These are phyloP conservation scores for Podospora pseudocomata DNA, from an alignment of 495 filamentous ascomycete species.

Conservation along the genomic window DNA sequence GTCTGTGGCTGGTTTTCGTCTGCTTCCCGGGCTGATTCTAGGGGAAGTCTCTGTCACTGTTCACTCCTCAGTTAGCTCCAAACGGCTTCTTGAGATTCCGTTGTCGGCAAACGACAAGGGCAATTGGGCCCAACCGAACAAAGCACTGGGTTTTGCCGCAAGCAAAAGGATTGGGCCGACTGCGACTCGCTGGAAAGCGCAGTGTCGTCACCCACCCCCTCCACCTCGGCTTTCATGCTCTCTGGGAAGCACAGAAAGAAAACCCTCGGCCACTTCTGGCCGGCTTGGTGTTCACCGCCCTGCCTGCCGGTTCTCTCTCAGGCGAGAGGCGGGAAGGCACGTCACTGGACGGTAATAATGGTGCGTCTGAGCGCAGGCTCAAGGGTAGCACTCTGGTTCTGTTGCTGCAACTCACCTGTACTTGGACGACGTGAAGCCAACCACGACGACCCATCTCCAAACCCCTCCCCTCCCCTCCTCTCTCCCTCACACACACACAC, in stretches of 20 bases:
- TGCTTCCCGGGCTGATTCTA: neutral
- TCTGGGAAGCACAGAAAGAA: neutral
- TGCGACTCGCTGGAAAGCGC: neutral
- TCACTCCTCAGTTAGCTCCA: neutral
- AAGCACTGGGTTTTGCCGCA: neutral
- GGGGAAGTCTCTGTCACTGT: neutral
- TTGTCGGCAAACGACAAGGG: neutral
- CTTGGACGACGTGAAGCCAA: slow-evolving; percentile 7
- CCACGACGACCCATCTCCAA: neutral
- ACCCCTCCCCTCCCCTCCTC: neutral
- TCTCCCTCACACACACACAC: neutral
- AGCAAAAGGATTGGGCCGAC: neutral
- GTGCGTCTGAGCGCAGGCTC: slow-evolving; percentile 2
- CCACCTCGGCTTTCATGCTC: neutral
- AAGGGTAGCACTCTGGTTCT: slow-evolving; percentile 8
- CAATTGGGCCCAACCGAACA: neutral
- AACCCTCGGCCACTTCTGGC: neutral
- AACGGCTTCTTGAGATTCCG: neutral
- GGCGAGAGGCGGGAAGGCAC: slow-evolving; percentile 1
- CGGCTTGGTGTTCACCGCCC: neutral
- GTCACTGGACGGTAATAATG: slow-evolving; percentile 14
- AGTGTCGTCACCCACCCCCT: neutral
- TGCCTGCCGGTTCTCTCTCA: slow-evolving; percentile 10
- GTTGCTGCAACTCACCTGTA: slow-evolving; percentile 26
- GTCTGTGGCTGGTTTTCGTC: neutral